These are phyloP conservation scores for Chromosphaera perkinsii DNA, from an alignment of 208 protist species.

Conservation along the genomic window DNA sequence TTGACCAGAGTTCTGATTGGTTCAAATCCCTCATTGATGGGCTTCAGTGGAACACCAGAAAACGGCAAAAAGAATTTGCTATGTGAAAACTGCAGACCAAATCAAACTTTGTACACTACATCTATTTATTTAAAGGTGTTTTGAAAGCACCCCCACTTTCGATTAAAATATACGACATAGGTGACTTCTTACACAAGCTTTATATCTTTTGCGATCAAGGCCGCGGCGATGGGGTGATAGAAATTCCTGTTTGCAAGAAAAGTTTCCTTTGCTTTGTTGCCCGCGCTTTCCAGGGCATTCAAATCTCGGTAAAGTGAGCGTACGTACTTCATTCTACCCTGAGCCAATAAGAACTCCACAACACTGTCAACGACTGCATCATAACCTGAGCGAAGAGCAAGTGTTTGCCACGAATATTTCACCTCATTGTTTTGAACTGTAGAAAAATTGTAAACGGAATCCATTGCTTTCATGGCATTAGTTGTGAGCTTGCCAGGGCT, in stretches of 20 bases:
- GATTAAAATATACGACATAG: no score
- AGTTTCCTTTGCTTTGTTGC: constrained; percentile 1
- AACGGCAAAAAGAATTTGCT: constrained; percentile 2
- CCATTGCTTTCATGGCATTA: background rate
- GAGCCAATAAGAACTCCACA: constrained; percentile 1
- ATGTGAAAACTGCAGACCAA: no score
- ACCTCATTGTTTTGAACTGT: constrained; percentile 1
- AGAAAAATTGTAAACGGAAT: background rate
- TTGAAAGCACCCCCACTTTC: no score
- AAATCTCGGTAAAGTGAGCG: constrained; percentile 8
- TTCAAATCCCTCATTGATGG: background rate
- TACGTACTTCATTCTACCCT: constrained; percentile 24
- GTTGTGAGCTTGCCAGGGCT: background rate
- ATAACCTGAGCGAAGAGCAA: background rate
- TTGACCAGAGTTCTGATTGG: constrained; percentile 8
- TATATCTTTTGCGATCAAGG: constrained; percentile 4
- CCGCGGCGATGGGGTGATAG: constrained; percentile 4
- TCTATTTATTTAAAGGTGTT: no score
- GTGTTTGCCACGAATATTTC: constrained; percentile 1
- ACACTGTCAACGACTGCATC: background rate
- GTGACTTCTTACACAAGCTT: no score
- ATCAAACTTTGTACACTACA: no score
- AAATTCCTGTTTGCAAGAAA: constrained; percentile 4
- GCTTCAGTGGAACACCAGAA: constrained; percentile 12
- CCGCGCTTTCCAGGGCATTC: background rate